Evolutionary conservation across 441 rosid species (phyloP).

Genomic region (Erysimum cheiri): DNA sequence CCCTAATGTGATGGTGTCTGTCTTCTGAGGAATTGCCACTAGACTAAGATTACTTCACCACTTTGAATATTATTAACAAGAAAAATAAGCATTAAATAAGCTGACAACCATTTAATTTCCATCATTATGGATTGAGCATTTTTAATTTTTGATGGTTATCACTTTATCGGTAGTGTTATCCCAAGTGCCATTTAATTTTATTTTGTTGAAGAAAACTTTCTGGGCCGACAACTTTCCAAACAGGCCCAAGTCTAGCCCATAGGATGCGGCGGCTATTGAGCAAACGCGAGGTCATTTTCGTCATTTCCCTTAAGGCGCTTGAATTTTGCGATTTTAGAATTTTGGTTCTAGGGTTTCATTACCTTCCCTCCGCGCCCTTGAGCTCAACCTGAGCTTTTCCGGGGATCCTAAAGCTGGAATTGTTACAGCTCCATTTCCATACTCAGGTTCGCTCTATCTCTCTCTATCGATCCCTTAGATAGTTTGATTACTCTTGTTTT

Average conservation of each 20-base stretch:
- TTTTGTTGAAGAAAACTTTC: background rate
- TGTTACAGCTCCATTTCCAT: background rate
- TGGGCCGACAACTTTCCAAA: background rate
- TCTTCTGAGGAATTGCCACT: no score
- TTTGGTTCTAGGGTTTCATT: conserved; percentile 42
- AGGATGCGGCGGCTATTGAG: background rate
- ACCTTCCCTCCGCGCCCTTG: conserved; percentile 34
- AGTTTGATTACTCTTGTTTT: background rate
- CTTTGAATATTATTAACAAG: no score
- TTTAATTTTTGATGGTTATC: background rate
- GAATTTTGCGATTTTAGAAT: background rate
- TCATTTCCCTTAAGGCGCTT: conserved; percentile 4
- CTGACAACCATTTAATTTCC: background rate
- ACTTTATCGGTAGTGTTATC: background rate
- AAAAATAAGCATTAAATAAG: background rate
- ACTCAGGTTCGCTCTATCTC: conserved; percentile 35
- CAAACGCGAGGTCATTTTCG: conserved; percentile 34
- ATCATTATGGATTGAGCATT: background rate
- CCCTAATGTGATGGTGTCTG: no score
- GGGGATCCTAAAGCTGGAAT: background rate
- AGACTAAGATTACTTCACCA: no score
- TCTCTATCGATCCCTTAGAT: background rate
- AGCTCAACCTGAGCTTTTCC: conserved; percentile 27
- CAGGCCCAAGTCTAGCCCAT: conserved; percentile 24
- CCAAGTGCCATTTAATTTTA: background rate